These are phyloP conservation scores for Cladosporium sp. DNA, from an alignment of 2,329 filamentous ascomycete genomes.

Conservation along the genomic window DNA sequence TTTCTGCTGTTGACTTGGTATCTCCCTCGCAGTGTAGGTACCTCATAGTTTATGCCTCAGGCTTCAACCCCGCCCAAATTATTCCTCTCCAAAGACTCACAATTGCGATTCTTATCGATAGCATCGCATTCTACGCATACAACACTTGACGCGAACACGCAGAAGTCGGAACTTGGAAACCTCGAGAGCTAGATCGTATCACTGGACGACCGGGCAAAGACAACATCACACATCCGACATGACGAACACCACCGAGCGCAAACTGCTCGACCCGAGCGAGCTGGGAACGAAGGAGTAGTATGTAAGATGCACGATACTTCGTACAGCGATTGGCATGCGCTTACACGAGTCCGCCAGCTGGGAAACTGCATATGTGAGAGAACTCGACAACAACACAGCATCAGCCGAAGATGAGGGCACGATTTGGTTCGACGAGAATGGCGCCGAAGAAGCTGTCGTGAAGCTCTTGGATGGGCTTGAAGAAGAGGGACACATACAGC, in stretches of 20 bases:
- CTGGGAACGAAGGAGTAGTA: constrained; percentile 92
- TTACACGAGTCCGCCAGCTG: constrained; percentile 29
- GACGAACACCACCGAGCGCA: constrained; percentile 2
- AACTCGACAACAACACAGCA: constrained; percentile 66
- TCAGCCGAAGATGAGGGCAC: constrained; percentile 79
- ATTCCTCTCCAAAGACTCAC: too few relatives aligned
- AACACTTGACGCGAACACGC: too few relatives aligned
- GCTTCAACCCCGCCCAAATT: too few relatives aligned
- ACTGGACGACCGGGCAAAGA: too few relatives aligned
- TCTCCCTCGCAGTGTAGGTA: too few relatives aligned
- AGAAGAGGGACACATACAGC: constrained; percentile 44
- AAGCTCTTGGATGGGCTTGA: constrained; percentile 55
- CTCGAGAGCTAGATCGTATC: background rate
- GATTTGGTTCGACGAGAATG: constrained; percentile 93
- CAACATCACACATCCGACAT: background rate
- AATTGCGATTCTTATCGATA: too few relatives aligned
- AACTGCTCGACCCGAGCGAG: constrained; percentile 64
- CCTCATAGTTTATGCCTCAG: too few relatives aligned
- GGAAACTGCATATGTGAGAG: constrained; percentile 65
- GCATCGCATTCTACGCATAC: too few relatives aligned
- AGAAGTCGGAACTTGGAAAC: background rate
- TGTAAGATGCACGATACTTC: constrained; percentile 31
- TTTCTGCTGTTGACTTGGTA: too few relatives aligned
- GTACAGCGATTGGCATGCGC: background rate
- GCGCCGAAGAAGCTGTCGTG: constrained; percentile 77